Base-by-base conservation (phyloP, 257 asterid species). In the Pogostemon cablin region DNA sequence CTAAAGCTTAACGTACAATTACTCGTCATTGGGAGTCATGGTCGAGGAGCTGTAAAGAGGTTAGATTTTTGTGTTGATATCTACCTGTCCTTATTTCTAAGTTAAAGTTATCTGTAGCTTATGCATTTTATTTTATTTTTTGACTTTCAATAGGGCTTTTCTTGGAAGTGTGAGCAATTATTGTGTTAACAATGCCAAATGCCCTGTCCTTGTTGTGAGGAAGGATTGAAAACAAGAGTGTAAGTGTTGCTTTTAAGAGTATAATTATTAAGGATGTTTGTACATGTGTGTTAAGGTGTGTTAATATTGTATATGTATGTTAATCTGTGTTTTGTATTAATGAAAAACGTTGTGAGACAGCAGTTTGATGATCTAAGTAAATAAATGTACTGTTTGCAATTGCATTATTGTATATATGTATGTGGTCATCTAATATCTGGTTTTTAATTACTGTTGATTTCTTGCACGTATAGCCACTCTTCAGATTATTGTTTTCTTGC, bases 91-190 rank as follows among this genome's bases (percentile, higher is more conserved):
- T 15, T 52, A 15, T 53, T 15, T 15, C 15, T 15, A 15, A 15
- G 15, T 15, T 15, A 15, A 15, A 15, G 15, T 15, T 15, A 15
- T 15, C 15, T 15, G 15, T 37, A 53, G 35, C 37, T 47, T 3
- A 53, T 64, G 32, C 34, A 6, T 35, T 57, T 4, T 3, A 49
- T 15, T 11, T 35, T 7, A n/a, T 5, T 59, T 20, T 20, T 32
- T 41, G 58, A 64, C 39, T 54, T 37, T 56, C 34, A 54, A 57
- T 78, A 88, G 92, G 90, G 85, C 87, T 10, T 80, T 86, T 76
- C 83, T 88, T 55, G 92, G 96, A 70, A 88, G 96, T 67, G 90
- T 88, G 59, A 86, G 92, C 85, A 81, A 85, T 75, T 86, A 81
- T 44, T 84, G 96, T 58, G 84, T 84, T 12, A 84, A 84, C 82